Conservation (phyloP, 2,329 filamentous ascomycete genomes). For the Davidsoniella australis region DNA sequence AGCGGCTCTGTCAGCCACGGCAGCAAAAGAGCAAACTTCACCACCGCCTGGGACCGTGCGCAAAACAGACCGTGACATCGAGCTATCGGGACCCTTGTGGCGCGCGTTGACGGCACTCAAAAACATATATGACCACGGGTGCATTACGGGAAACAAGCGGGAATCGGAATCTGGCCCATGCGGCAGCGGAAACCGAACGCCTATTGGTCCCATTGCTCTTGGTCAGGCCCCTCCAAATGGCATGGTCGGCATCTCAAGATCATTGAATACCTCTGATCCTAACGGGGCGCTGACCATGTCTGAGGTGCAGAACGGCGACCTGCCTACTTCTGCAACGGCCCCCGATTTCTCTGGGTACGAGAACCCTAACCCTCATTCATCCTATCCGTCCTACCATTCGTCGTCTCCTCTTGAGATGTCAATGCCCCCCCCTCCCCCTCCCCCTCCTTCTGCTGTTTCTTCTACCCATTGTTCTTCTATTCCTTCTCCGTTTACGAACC, state of each 20-base stretch:
- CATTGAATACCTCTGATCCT: slow-evolving; percentile 34
- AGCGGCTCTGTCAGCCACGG: slow-evolving; percentile 43
- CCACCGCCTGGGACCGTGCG: slow-evolving; percentile 32
- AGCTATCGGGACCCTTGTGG: slow-evolving; percentile 43
- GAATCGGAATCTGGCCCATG: slow-evolving; percentile 30
- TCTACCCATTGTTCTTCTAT: neutral
- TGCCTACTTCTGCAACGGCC: slow-evolving; percentile 18
- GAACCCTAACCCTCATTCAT: neutral
- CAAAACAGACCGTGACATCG: slow-evolving; percentile 41
- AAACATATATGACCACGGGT: slow-evolving; percentile 51
- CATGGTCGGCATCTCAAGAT: slow-evolving; percentile 13
- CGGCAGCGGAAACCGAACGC: slow-evolving; percentile 29
- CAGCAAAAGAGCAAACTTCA: slow-evolving; percentile 42
- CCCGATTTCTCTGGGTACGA: slow-evolving; percentile 28
- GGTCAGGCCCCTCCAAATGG: slow-evolving; percentile 15
- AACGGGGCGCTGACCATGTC: slow-evolving; percentile 48
- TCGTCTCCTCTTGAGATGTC: neutral
- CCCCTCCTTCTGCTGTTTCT: neutral
- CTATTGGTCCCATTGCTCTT: slow-evolving; percentile 18
- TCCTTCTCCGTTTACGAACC: neutral
- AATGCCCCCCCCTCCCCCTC: neutral
- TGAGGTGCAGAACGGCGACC: slow-evolving; percentile 41
- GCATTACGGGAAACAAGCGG: slow-evolving; percentile 34
- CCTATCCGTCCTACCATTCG: neutral
- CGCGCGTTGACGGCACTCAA: slow-evolving; percentile 42